A percentile compares a stretch with the other conserved stretches of the same genome.
Evolutionary conservation across 2,329 filamentous ascomycete genomes (phyloP).

Genomic region (Ampelomyces quisqualis): DNA sequence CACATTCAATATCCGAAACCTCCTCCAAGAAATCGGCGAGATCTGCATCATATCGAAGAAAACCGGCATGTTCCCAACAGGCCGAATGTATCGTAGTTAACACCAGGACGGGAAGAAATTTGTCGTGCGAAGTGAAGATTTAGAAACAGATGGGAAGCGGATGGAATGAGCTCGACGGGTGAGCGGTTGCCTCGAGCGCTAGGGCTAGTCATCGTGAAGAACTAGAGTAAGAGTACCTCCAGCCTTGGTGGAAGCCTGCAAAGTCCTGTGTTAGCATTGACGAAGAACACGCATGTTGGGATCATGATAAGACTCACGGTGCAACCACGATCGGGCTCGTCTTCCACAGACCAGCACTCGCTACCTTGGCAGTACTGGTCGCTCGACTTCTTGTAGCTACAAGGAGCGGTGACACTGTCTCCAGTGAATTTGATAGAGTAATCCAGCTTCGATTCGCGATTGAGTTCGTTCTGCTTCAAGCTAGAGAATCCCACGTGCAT

Average conservation of each 20-base stretch:
- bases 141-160: constrained; percentile 3
- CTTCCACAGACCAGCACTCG: constrained; percentile 47
- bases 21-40: constrained; percentile 25
- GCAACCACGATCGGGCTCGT: constrained; percentile 60
- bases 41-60: constrained; percentile 15
- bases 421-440: constrained; percentile 78
- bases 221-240: constrained; percentile 31
- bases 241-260: constrained; percentile 25
- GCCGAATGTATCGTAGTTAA: constrained; percentile 28
- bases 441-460: constrained; percentile 65
- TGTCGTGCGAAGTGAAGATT: constrained; percentile 3
- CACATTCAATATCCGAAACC: constrained; percentile 16
- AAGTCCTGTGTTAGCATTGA: neutral
- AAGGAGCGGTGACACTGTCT: constrained; percentile 55
- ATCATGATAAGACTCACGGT: constrained; percentile 68
- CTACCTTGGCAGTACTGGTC: constrained; percentile 60
- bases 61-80: constrained; percentile 9
- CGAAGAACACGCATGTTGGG: no score
- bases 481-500: constrained; percentile 69
- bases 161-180: neutral
- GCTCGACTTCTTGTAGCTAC: constrained; percentile 64
- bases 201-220: constrained; percentile 27
- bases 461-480: constrained; percentile 81
- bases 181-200: neutral
- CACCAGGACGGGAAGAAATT: constrained; percentile 8